Evolutionary conservation across 2,329 filamentous ascomycete genomes (phyloP).

Genomic region (Venturia carpophila): DNA sequence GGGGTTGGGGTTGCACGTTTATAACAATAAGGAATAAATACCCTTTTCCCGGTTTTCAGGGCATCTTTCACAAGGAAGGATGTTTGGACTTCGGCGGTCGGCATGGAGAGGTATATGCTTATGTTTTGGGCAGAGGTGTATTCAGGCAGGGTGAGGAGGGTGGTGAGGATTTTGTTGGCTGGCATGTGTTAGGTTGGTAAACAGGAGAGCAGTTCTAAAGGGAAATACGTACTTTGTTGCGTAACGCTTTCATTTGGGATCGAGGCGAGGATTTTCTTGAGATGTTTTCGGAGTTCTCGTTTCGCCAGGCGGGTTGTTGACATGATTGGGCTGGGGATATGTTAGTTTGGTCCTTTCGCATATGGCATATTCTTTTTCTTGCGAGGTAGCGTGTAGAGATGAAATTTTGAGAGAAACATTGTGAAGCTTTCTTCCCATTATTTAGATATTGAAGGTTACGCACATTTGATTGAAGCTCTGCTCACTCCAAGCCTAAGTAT

Average conservation of each 20-base stretch:
- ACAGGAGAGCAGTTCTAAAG: slow-evolving; percentile 20
- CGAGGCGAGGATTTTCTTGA: slow-evolving; percentile 58
- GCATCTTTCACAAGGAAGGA: slow-evolving; percentile 74
- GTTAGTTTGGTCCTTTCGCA: not conserved
- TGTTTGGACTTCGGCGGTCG: slow-evolving; percentile 76
- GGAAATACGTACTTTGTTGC: slow-evolving; percentile 57
- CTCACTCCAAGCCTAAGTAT: too few species aligned
- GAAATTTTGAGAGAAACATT: too few species aligned
- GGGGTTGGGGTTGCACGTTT: slow-evolving; percentile 32
- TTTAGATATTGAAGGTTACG: too few species aligned
- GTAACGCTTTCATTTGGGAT: slow-evolving; percentile 55
- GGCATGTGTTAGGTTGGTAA: slow-evolving; percentile 22
- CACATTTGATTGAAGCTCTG: too few species aligned
- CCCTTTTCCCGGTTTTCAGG: slow-evolving; percentile 65
- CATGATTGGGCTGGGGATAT: slow-evolving; percentile 33
- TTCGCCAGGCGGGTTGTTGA: slow-evolving; percentile 59
- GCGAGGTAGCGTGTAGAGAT: too few species aligned
- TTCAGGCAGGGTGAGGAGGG: slow-evolving; percentile 58
- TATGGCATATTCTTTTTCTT: not conserved
- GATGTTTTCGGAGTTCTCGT: slow-evolving; percentile 61
- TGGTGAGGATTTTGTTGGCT: slow-evolving; percentile 1
- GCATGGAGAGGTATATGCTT: slow-evolving; percentile 92
- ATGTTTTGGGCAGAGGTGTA: slow-evolving; percentile 69
- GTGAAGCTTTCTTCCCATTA: too few species aligned
- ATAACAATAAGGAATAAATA: slow-evolving; percentile 88